Percentiles rank a stretch among this genome's conserved stretches.
Evolutionary conservation across 441 rosid genomes (phyloP).

Genomic region (Manihot esculenta): DNA sequence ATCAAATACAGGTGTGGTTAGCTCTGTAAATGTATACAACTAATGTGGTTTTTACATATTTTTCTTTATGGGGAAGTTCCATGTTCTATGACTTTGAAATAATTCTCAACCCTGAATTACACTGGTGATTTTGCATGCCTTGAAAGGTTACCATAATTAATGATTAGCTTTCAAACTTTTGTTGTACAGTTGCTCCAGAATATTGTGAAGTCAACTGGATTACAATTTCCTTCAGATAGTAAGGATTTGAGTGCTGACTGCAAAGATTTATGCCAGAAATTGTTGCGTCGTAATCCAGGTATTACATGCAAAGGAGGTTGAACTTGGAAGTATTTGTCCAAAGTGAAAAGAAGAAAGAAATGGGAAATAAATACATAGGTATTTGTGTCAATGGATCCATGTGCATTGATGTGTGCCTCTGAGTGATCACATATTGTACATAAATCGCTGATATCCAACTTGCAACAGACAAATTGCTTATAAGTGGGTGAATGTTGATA

Average conservation of each 20-base stretch:
- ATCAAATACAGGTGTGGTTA: constrained; percentile 73
- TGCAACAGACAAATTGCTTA: background rate
- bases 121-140: constrained; percentile 15
- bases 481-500: background rate
- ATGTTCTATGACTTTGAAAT: constrained; percentile 8
- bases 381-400: background rate
- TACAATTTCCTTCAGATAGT: constrained; percentile 65
- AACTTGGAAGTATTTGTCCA: constrained; percentile 11
- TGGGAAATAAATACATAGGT: background rate
- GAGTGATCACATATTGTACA: background rate
- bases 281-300: constrained; percentile 97
- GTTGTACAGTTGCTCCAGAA: constrained; percentile 82
- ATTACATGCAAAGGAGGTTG: constrained; percentile 18
- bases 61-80: background rate
- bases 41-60: background rate
- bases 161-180: constrained; percentile 15
- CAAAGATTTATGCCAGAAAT: constrained; percentile 84
- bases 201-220: constrained; percentile 73
- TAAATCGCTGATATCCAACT: background rate
- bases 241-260: constrained; percentile 65
- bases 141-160: constrained; percentile 21
- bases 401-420: background rate
- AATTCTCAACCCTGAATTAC: constrained; percentile 6
- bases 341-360: constrained; percentile 9
- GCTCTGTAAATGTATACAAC: constrained; percentile 3